Base-by-base conservation (phyloP, 768 basidiomycete genomes). In the Strobilomyces confusus region DNA sequence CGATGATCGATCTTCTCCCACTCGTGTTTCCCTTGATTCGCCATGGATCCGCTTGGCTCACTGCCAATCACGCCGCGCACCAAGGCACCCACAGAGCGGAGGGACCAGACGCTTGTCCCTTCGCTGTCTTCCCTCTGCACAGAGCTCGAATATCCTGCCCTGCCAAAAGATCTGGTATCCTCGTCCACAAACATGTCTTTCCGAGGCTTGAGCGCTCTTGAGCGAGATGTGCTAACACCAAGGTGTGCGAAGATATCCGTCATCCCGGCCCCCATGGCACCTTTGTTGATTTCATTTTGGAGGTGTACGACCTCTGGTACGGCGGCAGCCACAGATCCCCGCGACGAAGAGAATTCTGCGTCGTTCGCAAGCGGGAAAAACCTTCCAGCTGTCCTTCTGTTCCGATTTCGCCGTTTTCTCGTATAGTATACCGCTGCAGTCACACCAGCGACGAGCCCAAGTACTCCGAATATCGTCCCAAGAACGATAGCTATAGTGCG, bases 141-240 rank as follows among this genome's bases (percentile, higher is more conserved):
- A n/a, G 43, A 26, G 11, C 19, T 57, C 68, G 58, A 51, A 37
- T 52, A 41, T 32, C 57, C 55, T 36, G 36, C 49, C 56, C 51
- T 43, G 13, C 60, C 60, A 38, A 86, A 81, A 15, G 81, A 77
- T 9, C 76, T 73, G 2, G 77, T 74, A 60, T 90, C 89, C 67
- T 90, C 89, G 50, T 92, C 87, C 4, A 82, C 86, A 32, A 90
- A 77, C 80, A 91, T 89, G 63, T 91, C 87, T 29, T 78, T 76
- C 29, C 88, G 76, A 49, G 67, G 69, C 9, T 50, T 61, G 26
- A 6, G 49, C 17, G 48, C n/a, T 9, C 7, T 34, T 15, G 48
- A 51, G 12, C 46, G 49, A 51, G 44, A 47, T 47, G 49, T 66
- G 22, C 36, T 49, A 52, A 69, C 41, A 30, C 68, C 62, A n/a